Evolutionary conservation across 2,329 filamentous ascomycete genomes (phyloP).

Genomic region (Cladophialophora immunda): DNA sequence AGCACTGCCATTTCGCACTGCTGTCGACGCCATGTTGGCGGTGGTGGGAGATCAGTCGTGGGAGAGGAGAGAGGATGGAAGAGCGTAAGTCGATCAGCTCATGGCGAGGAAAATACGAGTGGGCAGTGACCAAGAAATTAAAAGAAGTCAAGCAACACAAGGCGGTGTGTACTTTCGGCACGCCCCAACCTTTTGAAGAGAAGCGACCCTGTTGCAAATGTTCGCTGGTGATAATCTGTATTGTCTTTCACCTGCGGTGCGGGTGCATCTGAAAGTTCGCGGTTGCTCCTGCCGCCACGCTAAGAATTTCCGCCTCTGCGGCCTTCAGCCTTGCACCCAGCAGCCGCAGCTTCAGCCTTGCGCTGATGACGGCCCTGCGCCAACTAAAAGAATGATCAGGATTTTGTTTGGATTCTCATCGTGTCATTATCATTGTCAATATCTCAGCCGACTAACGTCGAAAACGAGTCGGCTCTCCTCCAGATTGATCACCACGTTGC

Average conservation of each 20-base stretch:
- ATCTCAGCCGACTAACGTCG: slow-evolving; percentile 31
- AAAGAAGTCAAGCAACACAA: background rate
- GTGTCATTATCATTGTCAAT: slow-evolving; percentile 20
- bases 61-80: background rate
- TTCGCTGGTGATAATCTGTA: background rate
- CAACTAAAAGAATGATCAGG: background rate
- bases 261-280: slow-evolving; percentile 16
- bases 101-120: background rate
- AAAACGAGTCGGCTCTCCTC: slow-evolving; percentile 28
- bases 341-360: slow-evolving; percentile 10
- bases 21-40: slow-evolving; percentile 30
- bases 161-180: background rate
- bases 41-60: slow-evolving; percentile 15
- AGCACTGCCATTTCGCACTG: slow-evolving; percentile 30
- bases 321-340: background rate
- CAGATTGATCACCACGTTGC: slow-evolving; percentile 30
- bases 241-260: background rate
- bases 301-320: background rate
- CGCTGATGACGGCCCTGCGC: background rate
- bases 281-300: slow-evolving; percentile 6
- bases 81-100: background rate
- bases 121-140: background rate
- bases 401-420: background rate
- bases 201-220: background rate
- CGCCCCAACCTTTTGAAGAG: background rate